A percentile compares a stretch with the other conserved stretches of the same genome.
Evolutionary conservation across 1,284 basidiomycete species (phyloP).

Genomic region (Abortiporus biennis): DNA sequence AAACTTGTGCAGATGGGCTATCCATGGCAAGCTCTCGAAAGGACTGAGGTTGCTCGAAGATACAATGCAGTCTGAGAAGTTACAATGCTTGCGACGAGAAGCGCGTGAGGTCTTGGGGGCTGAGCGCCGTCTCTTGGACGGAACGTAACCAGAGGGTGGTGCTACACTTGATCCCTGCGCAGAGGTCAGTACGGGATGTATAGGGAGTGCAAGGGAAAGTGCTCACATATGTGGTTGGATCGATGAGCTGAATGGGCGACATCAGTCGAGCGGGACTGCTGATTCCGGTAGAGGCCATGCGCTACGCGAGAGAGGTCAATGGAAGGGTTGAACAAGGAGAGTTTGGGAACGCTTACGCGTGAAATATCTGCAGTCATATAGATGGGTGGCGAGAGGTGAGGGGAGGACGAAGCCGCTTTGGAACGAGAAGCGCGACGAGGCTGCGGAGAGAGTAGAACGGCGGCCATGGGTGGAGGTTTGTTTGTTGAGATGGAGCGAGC

Average conservation of each 20-base stretch:
- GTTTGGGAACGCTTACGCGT: conserved; percentile 15
- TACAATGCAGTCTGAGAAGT: conserved; percentile 20
- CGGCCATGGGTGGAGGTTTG: too few relatives aligned
- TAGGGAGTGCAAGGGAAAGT: conserved; percentile 4
- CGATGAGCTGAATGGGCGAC: conserved; percentile 22
- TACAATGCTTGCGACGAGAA: conserved; percentile 20
- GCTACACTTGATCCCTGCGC: conserved; percentile 24
- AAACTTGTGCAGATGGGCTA: conserved; percentile 21
- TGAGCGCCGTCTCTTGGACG: conserved; percentile 24
- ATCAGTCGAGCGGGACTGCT: conserved; percentile 20
- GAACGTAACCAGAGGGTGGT: conserved; percentile 20
- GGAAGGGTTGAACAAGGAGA: conserved; percentile 1
- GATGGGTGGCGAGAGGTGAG: conserved; percentile 15
- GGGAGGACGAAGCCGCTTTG: conserved; percentile 8
- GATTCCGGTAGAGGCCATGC: conserved; percentile 10
- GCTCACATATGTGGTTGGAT: conserved; percentile 16
- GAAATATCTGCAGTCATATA: conserved; percentile 16
- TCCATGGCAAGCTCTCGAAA: conserved; percentile 27
- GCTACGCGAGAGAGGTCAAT: conserved; percentile 12
- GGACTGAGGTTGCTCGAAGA: conserved; percentile 17
- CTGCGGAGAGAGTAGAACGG: conserved; percentile 19
- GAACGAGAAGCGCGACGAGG: conserved; percentile 17
- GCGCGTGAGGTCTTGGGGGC: conserved; percentile 19
- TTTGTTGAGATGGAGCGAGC: too few relatives aligned
- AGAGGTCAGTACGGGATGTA: conserved; percentile 7